A percentile compares a stretch with the other conserved stretches of the same genome.
Evolutionary conservation across 768 basidiomycete genomes (phyloP).

Genomic region (Collybia sp.): DNA sequence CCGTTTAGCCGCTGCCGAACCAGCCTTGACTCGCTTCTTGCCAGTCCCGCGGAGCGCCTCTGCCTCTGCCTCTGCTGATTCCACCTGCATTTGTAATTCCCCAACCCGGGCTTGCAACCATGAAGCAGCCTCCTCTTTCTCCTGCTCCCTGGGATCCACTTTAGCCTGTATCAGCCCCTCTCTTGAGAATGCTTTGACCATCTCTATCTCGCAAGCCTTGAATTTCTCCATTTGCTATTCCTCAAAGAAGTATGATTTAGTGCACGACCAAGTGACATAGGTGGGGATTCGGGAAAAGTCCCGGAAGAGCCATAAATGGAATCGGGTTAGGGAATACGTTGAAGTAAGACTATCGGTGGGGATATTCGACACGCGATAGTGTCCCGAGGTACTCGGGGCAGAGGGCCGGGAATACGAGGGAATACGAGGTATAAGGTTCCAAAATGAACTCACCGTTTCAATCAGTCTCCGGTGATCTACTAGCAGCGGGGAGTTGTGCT

Average conservation of each 20-base stretch:
- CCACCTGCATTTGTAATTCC: slow-evolving; percentile 89
- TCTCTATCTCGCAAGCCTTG: slow-evolving; percentile 99
- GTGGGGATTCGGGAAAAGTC: slow-evolving; percentile 15
- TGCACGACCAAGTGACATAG: slow-evolving; percentile 17
- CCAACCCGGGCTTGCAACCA: slow-evolving; percentile 92
- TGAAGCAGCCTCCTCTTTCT: slow-evolving; percentile 82
- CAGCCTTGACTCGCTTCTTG: slow-evolving; percentile 82
- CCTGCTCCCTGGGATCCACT: slow-evolving; percentile 95
- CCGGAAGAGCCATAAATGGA: slow-evolving; percentile 17
- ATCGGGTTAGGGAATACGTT: slow-evolving; percentile 11
- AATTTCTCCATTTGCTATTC: slow-evolving; percentile 99
- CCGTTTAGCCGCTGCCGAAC: slow-evolving; percentile 60
- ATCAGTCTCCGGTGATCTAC: slow-evolving; percentile 94
- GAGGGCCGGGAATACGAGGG: slow-evolving; percentile 6
- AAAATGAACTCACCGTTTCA: slow-evolving; percentile 73
- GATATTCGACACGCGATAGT: too few relatives aligned
- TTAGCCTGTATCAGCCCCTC: slow-evolving; percentile 95
- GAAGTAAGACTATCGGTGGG: not conserved
- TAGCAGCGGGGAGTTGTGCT: slow-evolving; percentile 87
- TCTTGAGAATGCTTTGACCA: slow-evolving; percentile 99
- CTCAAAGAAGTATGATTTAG: slow-evolving; percentile 4
- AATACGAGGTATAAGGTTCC: slow-evolving; percentile 8
- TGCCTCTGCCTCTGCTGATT: slow-evolving; percentile 91
- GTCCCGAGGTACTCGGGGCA: not conserved
- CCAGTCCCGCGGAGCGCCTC: slow-evolving; percentile 76